These are phyloP conservation scores for Neckera pumila DNA, from an alignment of 225 moss, liverwort and hornwort species.

Conservation along the genomic window DNA sequence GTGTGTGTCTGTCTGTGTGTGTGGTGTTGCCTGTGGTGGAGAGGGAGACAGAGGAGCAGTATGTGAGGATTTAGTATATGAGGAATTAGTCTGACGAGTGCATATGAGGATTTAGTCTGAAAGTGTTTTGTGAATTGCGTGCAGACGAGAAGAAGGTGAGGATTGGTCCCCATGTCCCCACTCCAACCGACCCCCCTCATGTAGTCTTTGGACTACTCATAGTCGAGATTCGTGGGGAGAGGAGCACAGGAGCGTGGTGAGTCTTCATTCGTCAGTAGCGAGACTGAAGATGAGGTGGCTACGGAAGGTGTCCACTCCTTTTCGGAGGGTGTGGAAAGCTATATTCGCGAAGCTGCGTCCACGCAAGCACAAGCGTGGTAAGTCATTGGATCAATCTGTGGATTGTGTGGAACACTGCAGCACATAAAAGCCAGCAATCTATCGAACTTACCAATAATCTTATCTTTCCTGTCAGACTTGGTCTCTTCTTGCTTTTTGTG, in stretches of 20 bases:
- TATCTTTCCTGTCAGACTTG: background rate
- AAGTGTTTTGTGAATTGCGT: background rate
- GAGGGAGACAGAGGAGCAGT: background rate
- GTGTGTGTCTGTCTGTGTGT: background rate
- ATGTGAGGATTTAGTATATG: background rate
- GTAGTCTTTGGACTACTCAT: conserved; percentile 27
- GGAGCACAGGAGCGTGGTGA: background rate
- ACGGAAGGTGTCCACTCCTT: conserved; percentile 47
- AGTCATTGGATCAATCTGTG: background rate
- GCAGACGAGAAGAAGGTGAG: conserved; percentile 9
- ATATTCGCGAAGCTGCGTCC: conserved; percentile 43
- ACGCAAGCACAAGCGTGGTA: conserved; percentile 53
- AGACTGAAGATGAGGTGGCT: conserved; percentile 34
- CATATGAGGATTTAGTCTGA: background rate
- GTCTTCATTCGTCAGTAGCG: background rate
- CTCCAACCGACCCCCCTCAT: background rate
- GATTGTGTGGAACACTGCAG: background rate
- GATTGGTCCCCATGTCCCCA: conserved; percentile 4
- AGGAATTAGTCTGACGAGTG: background rate
- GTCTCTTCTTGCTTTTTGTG: background rate
- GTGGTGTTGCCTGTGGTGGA: background rate
- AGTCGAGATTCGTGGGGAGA: background rate
- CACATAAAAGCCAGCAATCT: background rate
- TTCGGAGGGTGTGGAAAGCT: conserved; percentile 44
- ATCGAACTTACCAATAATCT: background rate